Evolutionary conservation across 176 grass and related monocot species (phyloP).

Genomic region (Panicum miliaceum): DNA sequence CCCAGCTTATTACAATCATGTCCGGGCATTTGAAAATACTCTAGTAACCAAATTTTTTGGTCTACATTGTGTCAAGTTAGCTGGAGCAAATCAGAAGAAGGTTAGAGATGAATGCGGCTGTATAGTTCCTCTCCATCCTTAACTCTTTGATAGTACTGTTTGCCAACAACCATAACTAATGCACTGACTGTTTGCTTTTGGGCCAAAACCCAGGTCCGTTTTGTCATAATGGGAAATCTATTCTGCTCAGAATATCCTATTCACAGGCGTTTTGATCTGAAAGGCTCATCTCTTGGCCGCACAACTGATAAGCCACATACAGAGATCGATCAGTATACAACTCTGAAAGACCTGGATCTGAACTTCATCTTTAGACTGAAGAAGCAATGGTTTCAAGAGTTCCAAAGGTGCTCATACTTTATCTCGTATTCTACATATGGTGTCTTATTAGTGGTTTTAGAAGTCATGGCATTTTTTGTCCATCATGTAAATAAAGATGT

Average conservation of each 20-base stretch:
- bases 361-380: slow-evolving; percentile 97
- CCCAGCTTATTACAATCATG: slow-evolving; percentile 97
- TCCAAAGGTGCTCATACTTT: slow-evolving; percentile 73
- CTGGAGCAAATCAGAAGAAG: slow-evolving; percentile 92
- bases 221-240: slow-evolving; percentile 99
- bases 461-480: not conserved
- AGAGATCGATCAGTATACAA: slow-evolving; percentile 94
- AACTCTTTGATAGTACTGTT: not conserved
- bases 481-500: slow-evolving; percentile 24
- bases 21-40: slow-evolving; percentile 78
- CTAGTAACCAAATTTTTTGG: slow-evolving; percentile 96
- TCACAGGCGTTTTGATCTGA: slow-evolving; percentile 96
- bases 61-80: slow-evolving; percentile 93
- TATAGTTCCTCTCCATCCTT: slow-evolving; percentile 42
- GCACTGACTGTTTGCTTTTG: slow-evolving; percentile 36
- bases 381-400: slow-evolving; percentile 89
- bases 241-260: slow-evolving; percentile 84
- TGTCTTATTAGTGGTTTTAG: not conserved
- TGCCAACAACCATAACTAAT: not conserved
- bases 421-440: not conserved
- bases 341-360: slow-evolving; percentile 98
- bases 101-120: slow-evolving; percentile 51
- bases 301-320: slow-evolving; percentile 85
- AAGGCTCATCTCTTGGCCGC: slow-evolving; percentile 96
- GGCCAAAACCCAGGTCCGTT: slow-evolving; percentile 73